Evolutionary conservation across 495 filamentous ascomycete genomes (phyloP).

Genomic region (Hypomontagnella submonticulosa): DNA sequence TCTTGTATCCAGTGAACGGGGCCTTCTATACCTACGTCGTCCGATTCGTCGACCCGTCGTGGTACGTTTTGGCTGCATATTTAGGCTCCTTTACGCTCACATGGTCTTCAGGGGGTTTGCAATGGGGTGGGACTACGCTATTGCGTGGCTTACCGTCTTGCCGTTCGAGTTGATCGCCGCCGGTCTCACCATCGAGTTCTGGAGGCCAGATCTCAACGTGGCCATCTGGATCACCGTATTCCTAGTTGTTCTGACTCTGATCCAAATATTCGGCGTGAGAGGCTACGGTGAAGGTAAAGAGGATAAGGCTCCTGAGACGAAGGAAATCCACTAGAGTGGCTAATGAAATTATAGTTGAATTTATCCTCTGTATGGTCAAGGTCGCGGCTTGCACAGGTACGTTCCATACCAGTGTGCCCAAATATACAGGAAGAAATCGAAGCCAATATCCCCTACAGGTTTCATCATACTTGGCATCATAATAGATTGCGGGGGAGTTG

Average conservation of each 20-base stretch:
- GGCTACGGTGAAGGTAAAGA: constrained; percentile 64
- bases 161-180: constrained; percentile 65
- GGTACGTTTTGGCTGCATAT: constrained; percentile 49
- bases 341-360: constrained; percentile 56
- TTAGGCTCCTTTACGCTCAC: constrained; percentile 1
- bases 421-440: too few relatives aligned
- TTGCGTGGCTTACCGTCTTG: constrained; percentile 66
- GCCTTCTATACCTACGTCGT: constrained; percentile 69
- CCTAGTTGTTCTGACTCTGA: constrained; percentile 60
- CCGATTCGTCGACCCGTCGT: constrained; percentile 74
- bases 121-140: constrained; percentile 78
- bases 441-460: constrained; percentile 19
- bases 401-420: not conserved
- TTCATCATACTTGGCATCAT: constrained; percentile 66
- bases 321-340: constrained; percentile 50
- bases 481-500: constrained; percentile 65
- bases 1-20: constrained; percentile 72
- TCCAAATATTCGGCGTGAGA: constrained; percentile 73
- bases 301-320: constrained; percentile 23
- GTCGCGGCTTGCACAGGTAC: constrained; percentile 47
- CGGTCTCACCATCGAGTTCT: constrained; percentile 57
- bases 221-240: constrained; percentile 69
- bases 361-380: constrained; percentile 53
- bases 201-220: constrained; percentile 55
- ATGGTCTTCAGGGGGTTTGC: constrained; percentile 68